phyloP scores from a whole-genome alignment of 495 filamentous ascomycete genomes.

The Xylaria cubensis region DNA sequence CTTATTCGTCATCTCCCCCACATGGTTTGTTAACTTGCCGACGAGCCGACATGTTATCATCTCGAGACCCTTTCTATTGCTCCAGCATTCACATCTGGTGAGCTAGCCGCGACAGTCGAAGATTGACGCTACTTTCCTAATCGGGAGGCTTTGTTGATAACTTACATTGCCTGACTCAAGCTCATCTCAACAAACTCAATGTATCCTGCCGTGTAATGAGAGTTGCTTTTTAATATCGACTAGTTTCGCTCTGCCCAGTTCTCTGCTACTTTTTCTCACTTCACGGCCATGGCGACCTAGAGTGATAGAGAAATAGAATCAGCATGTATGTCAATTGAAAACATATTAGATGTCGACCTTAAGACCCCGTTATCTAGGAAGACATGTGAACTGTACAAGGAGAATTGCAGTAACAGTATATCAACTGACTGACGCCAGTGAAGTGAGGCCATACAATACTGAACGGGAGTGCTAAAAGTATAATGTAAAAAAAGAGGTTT shows the following conservation, averaged over 20 bases:
- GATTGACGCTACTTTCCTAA: background rate
- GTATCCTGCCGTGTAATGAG: background rate
- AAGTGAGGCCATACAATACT: slow-evolving; percentile 37
- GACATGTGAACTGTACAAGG: background rate
- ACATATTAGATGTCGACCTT: too few relatives aligned
- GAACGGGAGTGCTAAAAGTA: slow-evolving; percentile 27
- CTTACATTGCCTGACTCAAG: background rate
- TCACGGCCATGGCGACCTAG: background rate
- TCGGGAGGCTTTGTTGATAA: background rate
- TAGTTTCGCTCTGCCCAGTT: background rate
- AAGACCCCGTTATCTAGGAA: background rate
- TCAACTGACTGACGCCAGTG: slow-evolving; percentile 15
- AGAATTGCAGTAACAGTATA: background rate
- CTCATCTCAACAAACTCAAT: background rate
- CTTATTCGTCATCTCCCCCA: background rate
- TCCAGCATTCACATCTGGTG: background rate
- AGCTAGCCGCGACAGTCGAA: background rate
- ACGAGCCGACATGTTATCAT: background rate
- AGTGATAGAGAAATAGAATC: background rate
- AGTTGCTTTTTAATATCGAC: background rate
- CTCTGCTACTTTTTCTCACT: background rate
- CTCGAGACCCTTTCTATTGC: background rate
- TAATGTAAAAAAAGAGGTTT: slow-evolving; percentile 14
- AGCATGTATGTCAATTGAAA: background rate
- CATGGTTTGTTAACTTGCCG: background rate